Evolutionary conservation across 371 early-diverging fungal species (phyloP), one percentile per base, ranked within the genome.

Genomic region (Parasitella parasitica): DNA sequence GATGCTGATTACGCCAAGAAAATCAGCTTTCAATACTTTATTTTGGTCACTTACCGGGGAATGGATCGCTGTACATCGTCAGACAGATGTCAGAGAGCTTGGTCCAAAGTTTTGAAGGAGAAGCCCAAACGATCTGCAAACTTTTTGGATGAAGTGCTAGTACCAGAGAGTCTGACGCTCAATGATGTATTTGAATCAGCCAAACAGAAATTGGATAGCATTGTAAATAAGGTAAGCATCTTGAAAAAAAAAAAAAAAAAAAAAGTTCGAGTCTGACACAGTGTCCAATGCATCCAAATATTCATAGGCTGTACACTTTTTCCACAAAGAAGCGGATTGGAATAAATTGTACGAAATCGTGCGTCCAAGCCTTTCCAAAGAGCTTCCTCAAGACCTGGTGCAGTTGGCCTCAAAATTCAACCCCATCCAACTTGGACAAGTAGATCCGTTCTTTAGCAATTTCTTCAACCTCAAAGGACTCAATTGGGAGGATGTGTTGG

Each of bases 291-390:
- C n/a, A n/a, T n/a, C n/a, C n/a, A n/a, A n/a, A 12, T 46, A 15
- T 34, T 15, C 32, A 26, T 62, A 78, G 78, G 71, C 72, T 38
- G 57, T 71, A 4, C 50, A 63, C 43, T 53, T 38, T 16, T 71
- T 63, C 34, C 73, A 71, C 11, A 55, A 64, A 34, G 78, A 73
- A 61, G 58, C 63, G 8, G 71, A 70, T 34, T 78, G 78, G 78
- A 75, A 71, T n/a, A 70, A 64, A 20, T 37, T 78, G 4, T 75
- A 71, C 20, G 66, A 68, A 28, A 57, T 64, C 16, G 57, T 68
- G 15, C 53, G 38, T 4, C 63, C 61, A 13, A 58, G 35, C 38
- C 53, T 30, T 11, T 36, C 38, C 5, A 54, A 60, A 12, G 43
- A 30, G 36, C 8, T 36, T 11, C 51, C 64, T 1, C 39, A 67